These are phyloP conservation scores for Phytophthora capsici DNA, from an alignment of 352 stramenopile species.

Conservation along the genomic window DNA sequence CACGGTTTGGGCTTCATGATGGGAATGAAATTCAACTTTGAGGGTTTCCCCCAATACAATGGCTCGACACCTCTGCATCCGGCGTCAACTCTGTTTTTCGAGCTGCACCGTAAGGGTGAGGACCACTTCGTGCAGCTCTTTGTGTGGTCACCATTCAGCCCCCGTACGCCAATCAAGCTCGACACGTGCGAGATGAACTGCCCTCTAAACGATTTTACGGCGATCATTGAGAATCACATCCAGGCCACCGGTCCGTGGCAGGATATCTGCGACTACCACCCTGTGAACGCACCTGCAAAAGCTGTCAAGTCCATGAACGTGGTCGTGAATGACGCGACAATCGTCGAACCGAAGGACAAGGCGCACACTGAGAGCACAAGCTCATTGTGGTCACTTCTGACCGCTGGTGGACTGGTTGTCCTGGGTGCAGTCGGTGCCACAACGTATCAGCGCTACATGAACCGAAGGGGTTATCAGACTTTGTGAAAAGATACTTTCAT, in stretches of 20 bases:
- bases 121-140: slow-evolving; percentile 70
- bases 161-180: slow-evolving; percentile 61
- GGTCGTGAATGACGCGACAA: slow-evolving; percentile 33
- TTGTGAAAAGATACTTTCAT: slow-evolving; percentile 28
- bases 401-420: slow-evolving; percentile 42
- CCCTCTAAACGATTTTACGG: slow-evolving; percentile 59
- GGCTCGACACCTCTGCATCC: slow-evolving; percentile 71
- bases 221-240: slow-evolving; percentile 64
- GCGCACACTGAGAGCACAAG: neutral
- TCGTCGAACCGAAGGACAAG: slow-evolving; percentile 21
- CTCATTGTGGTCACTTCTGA: slow-evolving; percentile 45
- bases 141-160: slow-evolving; percentile 71
- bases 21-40: slow-evolving; percentile 83
- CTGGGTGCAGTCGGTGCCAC: slow-evolving; percentile 46
- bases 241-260: slow-evolving; percentile 69
- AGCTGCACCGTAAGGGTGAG: slow-evolving; percentile 53
- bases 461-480: slow-evolving; percentile 49
- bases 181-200: slow-evolving; percentile 66
- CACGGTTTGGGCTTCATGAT: slow-evolving; percentile 83
- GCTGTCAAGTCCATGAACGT: slow-evolving; percentile 37
- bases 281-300: slow-evolving; percentile 43
- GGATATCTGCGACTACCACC: slow-evolving; percentile 77
- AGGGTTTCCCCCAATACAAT: slow-evolving; percentile 63
- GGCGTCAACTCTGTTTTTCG: slow-evolving; percentile 78
- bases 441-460: slow-evolving; percentile 54